A percentile compares a stretch with the other conserved stretches of the same genome.
These are phyloP conservation scores for Xylariaceae sp. DNA, from an alignment of 2,329 filamentous ascomycete species.

Conservation along the genomic window DNA sequence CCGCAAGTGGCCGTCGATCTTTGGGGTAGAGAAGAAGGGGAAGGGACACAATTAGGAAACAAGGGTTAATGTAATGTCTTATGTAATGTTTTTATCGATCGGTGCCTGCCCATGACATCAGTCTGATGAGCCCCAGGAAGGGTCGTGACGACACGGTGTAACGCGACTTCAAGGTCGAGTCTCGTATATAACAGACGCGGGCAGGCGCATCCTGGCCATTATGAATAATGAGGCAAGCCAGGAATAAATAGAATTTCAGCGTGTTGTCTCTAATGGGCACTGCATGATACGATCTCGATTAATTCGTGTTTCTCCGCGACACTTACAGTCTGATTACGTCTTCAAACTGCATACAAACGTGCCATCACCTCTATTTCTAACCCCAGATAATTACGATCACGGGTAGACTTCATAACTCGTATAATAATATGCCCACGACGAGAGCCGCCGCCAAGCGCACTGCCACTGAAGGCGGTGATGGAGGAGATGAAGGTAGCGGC, in stretches of 20 bases:
- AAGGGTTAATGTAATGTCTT: background rate
- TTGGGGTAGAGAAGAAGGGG: background rate
- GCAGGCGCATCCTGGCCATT: background rate
- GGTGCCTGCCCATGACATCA: constrained; percentile 17
- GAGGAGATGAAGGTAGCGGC: constrained; percentile 19
- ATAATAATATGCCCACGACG: constrained; percentile 22
- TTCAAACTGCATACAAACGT: too few species aligned
- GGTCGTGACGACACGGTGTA: constrained; percentile 5
- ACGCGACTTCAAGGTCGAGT: background rate
- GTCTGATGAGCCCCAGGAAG: constrained; percentile 9
- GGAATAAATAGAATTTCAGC: too few species aligned
- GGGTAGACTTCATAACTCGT: too few species aligned
- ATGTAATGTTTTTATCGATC: background rate
- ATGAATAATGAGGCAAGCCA: too few species aligned
- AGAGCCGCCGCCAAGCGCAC: constrained; percentile 23
- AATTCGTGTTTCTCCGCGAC: too few species aligned
- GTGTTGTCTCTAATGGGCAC: too few species aligned
- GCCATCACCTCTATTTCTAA: too few species aligned
- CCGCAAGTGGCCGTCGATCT: background rate
- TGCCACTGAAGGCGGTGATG: constrained; percentile 4
- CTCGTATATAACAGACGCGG: background rate
- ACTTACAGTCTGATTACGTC: too few species aligned
- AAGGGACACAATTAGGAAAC: background rate
- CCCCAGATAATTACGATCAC: too few species aligned
- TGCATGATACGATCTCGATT: too few species aligned